These are phyloP conservation scores for Gamsiella multidivaricata DNA, from an alignment of 192 early-diverging fungal genomes.

Conservation along the genomic window DNA sequence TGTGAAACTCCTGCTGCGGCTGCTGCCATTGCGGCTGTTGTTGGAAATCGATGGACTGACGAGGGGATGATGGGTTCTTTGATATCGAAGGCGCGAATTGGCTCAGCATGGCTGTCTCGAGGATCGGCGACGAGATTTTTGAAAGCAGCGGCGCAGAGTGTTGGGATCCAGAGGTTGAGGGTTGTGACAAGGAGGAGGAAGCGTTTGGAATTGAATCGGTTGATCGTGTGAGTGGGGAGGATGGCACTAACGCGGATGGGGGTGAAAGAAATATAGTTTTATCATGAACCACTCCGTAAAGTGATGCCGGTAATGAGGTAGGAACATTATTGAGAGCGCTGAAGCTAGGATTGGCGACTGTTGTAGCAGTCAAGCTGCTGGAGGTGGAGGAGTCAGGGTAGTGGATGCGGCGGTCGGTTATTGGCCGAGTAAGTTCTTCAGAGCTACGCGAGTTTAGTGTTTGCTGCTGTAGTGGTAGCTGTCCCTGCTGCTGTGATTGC, in stretches of 20 bases:
- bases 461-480: slow-evolving; percentile 2
- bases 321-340: not conserved
- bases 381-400: slow-evolving; percentile 14
- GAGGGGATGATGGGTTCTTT: slow-evolving; percentile 2
- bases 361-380: slow-evolving; percentile 6
- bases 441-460: slow-evolving; percentile 8
- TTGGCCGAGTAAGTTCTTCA: not conserved
- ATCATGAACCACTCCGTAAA: too few species aligned
- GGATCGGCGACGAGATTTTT: slow-evolving; percentile 8
- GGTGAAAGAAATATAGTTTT: too few species aligned
- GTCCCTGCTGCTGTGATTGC: slow-evolving; percentile 17
- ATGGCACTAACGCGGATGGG: too few species aligned
- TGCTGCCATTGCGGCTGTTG: slow-evolving; percentile 4
- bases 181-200: not conserved
- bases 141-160: not conserved
- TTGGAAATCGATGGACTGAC: slow-evolving; percentile 12
- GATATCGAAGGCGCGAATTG: slow-evolving; percentile 6
- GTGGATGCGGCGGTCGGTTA: not conserved
- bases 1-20: not conserved
- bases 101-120: not conserved
- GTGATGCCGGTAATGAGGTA: not conserved
- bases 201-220: not conserved
- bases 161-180: not conserved
- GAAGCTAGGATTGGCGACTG: slow-evolving; percentile 24
- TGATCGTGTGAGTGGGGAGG: too few species aligned